These are phyloP conservation scores for Epichloe hybrida DNA, from an alignment of 2,329 filamentous ascomycete species.

Conservation along the genomic window DNA sequence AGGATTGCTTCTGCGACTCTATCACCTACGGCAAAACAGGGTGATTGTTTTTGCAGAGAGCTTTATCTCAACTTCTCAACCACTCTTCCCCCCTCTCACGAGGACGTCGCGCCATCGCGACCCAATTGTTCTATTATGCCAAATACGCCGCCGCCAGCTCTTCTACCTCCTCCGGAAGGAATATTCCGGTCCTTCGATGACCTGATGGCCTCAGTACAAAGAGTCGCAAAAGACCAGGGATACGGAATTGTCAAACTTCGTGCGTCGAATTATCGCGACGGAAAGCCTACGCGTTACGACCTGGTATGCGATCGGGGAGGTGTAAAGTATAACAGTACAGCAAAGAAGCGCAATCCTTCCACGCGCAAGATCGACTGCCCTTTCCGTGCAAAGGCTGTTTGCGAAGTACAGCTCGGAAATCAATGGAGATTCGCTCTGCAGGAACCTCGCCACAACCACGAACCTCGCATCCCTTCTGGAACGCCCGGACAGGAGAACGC, in stretches of 20 bases:
- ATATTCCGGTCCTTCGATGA: conserved; percentile 48
- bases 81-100: conserved; percentile 5
- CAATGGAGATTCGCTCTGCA: conserved; percentile 53
- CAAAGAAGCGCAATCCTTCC: conserved; percentile 50
- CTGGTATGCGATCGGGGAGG: conserved; percentile 49
- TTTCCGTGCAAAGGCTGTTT: conserved; percentile 50
- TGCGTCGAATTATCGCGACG: conserved; percentile 49
- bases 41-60: background rate
- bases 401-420: conserved; percentile 47
- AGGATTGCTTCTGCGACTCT: background rate
- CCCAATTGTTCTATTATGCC: conserved; percentile 25
- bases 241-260: conserved; percentile 50
- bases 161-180: conserved; percentile 44
- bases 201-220: conserved; percentile 42
- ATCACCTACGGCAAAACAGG: background rate
- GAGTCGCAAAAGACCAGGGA: conserved; percentile 47
- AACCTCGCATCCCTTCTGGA: conserved; percentile 40
- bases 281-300: conserved; percentile 48
- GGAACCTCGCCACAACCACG: conserved; percentile 47
- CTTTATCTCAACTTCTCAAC: background rate
- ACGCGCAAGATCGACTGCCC: conserved; percentile 52
- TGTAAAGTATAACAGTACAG: conserved; percentile 51
- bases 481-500: conserved; percentile 43
- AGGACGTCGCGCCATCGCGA: conserved; percentile 17
- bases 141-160: conserved; percentile 31